These are phyloP conservation scores for Didymellaceae sp. DNA, from an alignment of 2,329 filamentous ascomycete species.

Conservation along the genomic window DNA sequence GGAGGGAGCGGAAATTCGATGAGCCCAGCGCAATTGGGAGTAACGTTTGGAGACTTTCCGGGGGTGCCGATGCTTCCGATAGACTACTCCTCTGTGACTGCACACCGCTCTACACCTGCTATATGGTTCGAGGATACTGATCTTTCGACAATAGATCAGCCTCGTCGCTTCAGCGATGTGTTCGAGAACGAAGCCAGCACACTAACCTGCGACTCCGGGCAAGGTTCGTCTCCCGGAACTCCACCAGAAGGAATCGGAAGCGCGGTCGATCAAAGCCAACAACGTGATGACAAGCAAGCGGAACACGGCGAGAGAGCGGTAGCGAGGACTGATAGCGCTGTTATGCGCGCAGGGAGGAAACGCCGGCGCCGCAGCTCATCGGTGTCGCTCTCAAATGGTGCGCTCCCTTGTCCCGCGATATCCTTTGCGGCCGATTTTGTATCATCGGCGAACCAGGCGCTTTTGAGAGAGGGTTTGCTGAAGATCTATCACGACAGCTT, in stretches of 20 bases:
- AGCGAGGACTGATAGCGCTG: conserved; percentile 12
- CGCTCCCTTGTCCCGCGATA: conserved; percentile 26
- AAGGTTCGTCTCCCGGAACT: conserved; percentile 36
- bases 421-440: conserved; percentile 40
- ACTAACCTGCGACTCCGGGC: conserved; percentile 31
- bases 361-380: conserved; percentile 34
- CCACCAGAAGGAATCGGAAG: conserved; percentile 28
- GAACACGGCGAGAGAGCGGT: background rate
- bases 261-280: conserved; percentile 7
- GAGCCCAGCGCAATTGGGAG: conserved; percentile 25
- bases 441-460: conserved; percentile 44
- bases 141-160: background rate
- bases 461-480: conserved; percentile 55
- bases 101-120: conserved; percentile 8
- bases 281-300: background rate
- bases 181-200: conserved; percentile 22
- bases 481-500: conserved; percentile 62
- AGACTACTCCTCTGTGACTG: conserved; percentile 2
- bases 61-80: conserved; percentile 24
- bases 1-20: conserved; percentile 8
- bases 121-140: conserved; percentile 7
- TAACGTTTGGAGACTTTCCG: conserved; percentile 41
- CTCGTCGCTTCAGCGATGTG: conserved; percentile 10
- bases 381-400: conserved; percentile 26
- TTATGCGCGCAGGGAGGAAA: conserved; percentile 29